Evolutionary conservation across 169 alveolate genomes (phyloP).

Genomic region (Cryptosporidium tyzzeri): DNA sequence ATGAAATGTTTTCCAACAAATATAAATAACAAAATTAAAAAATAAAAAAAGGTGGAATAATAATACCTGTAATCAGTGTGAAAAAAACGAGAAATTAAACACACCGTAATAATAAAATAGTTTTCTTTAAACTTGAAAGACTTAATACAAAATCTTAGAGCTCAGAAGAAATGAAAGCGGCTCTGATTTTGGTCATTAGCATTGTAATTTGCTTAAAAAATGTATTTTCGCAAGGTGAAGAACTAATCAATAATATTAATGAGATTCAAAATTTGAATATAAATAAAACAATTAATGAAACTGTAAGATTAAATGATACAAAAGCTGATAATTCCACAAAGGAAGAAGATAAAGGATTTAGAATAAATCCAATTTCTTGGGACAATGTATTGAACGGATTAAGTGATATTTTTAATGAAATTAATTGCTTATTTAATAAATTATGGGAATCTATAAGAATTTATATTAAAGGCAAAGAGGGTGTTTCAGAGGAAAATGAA

Average conservation of each 20-base stretch:
- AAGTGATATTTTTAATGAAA: slow-evolving; percentile 19
- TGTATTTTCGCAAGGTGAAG: slow-evolving; percentile 15
- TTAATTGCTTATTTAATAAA: slow-evolving; percentile 18
- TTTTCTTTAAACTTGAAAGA: background rate
- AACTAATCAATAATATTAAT: background rate
- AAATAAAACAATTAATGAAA: background rate
- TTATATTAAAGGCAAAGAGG: slow-evolving; percentile 17
- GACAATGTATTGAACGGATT: slow-evolving; percentile 39
- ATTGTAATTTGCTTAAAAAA: background rate
- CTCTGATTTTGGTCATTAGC: background rate
- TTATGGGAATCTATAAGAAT: slow-evolving; percentile 36
- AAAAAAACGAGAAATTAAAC: background rate
- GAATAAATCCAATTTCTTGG: slow-evolving; percentile 43
- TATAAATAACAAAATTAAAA: background rate
- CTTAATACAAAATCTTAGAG: background rate
- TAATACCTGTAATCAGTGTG: background rate
- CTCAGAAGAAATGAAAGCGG: background rate
- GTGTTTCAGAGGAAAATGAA: background rate
- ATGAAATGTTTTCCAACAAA: background rate
- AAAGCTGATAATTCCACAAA: background rate
- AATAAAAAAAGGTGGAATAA: background rate
- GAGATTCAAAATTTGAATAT: background rate
- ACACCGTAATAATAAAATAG: background rate
- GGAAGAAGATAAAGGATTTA: slow-evolving; percentile 2
- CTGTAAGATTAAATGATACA: background rate